Evolutionary conservation across 2,329 filamentous ascomycete species (phyloP).

Genomic region (Beauveria sp.): DNA sequence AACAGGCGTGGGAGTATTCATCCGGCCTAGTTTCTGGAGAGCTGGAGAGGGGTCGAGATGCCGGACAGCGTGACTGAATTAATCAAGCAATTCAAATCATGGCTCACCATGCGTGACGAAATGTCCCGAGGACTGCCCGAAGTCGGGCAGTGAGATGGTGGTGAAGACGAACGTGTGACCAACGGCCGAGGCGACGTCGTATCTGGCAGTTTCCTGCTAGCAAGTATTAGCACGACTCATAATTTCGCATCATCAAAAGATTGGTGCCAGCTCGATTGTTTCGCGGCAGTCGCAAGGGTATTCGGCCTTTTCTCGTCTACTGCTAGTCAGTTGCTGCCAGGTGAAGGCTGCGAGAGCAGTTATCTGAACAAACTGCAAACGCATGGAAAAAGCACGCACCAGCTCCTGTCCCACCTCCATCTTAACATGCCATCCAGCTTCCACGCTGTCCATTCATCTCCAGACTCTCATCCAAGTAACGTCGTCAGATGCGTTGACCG

Average conservation of each 20-base stretch:
- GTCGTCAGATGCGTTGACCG: constrained; percentile 1
- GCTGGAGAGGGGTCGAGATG: background rate
- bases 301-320: background rate
- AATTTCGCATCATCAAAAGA: background rate
- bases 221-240: background rate
- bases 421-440: background rate
- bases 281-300: background rate
- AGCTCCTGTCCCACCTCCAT: constrained; percentile 2
- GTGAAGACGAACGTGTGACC: background rate
- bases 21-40: background rate
- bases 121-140: background rate
- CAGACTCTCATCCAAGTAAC: background rate
- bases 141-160: background rate
- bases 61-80: background rate
- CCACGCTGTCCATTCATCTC: background rate
- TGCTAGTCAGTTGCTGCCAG: background rate
- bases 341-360: background rate
- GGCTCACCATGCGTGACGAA: background rate
- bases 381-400: constrained; percentile 6
- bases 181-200: background rate
- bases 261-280: background rate
- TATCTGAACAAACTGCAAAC: background rate
- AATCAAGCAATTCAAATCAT: background rate
- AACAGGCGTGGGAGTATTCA: background rate
- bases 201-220: background rate